A percentile compares a stretch with the other conserved stretches of the same genome.
phyloP scores from a whole-genome alignment of 352 stramenopile species.

The Globisporangium spiculum region DNA sequence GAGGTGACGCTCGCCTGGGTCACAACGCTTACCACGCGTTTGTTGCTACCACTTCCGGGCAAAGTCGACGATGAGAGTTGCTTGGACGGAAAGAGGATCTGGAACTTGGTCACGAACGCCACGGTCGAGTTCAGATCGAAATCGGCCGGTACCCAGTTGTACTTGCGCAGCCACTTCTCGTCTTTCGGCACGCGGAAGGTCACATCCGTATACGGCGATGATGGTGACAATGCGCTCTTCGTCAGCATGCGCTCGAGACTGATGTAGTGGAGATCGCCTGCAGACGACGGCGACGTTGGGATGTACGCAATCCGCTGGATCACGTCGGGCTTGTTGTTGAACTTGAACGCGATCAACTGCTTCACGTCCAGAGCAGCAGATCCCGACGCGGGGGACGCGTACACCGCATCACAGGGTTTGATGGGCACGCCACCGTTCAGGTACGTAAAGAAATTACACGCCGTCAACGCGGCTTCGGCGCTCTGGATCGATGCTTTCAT shows the following conservation, averaged over 20 bases:
- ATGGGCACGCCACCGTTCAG: background rate
- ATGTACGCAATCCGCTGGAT: slow-evolving; percentile 7
- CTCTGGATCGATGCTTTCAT: background rate
- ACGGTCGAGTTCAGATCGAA: slow-evolving; percentile 1
- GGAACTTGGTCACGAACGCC: slow-evolving; percentile 2
- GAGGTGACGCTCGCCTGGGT: background rate
- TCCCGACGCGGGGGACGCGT: background rate
- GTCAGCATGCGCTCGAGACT: background rate
- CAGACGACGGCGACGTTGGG: background rate
- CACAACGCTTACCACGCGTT: background rate
- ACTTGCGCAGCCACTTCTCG: background rate
- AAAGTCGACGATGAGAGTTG: background rate
- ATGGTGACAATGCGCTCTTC: background rate
- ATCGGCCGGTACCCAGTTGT: background rate
- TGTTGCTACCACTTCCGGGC: background rate
- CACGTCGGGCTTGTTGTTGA: slow-evolving; percentile 6
- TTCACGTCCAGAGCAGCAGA: background rate
- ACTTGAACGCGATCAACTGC: slow-evolving; percentile 4
- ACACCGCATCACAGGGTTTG: background rate
- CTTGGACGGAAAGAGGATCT: background rate
- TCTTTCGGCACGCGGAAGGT: background rate
- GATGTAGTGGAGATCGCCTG: slow-evolving; percentile 1
- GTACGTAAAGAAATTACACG: slow-evolving; percentile 3
- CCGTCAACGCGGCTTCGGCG: background rate
- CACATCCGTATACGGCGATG: background rate